Conservation (phyloP, 768 basidiomycete species). For the Pisolithus albus region DNA sequence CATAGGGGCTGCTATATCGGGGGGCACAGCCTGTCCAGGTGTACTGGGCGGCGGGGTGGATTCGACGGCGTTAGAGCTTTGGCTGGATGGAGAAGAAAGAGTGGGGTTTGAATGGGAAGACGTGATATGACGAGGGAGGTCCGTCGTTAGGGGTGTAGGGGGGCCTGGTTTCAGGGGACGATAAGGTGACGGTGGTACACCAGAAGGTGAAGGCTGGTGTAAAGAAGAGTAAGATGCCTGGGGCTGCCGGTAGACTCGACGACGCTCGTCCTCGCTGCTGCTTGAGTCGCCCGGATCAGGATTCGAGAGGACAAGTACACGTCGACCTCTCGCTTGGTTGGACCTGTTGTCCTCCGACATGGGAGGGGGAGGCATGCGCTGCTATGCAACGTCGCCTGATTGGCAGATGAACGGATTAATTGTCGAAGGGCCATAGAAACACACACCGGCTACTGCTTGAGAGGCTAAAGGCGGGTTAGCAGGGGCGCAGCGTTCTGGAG, state of each 20-base stretch:
- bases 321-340: constrained; percentile 27
- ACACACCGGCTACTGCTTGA: neutral
- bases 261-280: constrained; percentile 33
- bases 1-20: constrained; percentile 32
- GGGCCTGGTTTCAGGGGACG: constrained; percentile 14
- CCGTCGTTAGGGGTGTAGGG: constrained; percentile 33
- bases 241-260: constrained; percentile 7
- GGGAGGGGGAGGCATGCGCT: constrained; percentile 26
- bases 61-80: constrained; percentile 55
- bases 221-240: constrained; percentile 21
- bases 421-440: neutral
- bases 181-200: constrained; percentile 13
- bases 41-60: constrained; percentile 69
- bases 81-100: constrained; percentile 64
- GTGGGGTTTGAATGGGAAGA: constrained; percentile 45
- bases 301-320: constrained; percentile 54
- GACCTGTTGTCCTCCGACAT: constrained; percentile 62
- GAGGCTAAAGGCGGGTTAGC: neutral
- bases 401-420: constrained; percentile 2
- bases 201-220: constrained; percentile 22
- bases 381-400: constrained; percentile 24
- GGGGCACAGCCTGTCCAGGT: constrained; percentile 44
- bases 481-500: neutral
- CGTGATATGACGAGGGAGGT: constrained; percentile 27
- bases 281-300: constrained; percentile 46